phyloP scores from a whole-genome alignment of 2,329 filamentous ascomycete genomes.

The Alternaria sp. region DNA sequence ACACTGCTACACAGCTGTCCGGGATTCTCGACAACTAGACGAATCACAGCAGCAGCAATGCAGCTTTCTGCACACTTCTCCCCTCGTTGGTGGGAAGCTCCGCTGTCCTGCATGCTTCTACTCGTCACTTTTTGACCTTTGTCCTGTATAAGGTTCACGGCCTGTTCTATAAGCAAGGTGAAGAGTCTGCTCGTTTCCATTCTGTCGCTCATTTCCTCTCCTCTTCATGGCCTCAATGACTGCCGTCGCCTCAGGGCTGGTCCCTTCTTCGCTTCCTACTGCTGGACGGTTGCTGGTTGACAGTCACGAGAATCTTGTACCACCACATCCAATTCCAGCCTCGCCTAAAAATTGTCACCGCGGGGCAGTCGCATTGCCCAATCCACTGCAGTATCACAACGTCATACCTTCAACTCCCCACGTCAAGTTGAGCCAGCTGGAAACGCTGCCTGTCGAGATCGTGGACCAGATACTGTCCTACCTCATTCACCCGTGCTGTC shows the following conservation, averaged over 20 bases:
- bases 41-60: conserved; percentile 8
- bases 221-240: conserved; percentile 6
- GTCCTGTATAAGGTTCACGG: conserved; percentile 8
- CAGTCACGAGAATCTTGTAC: conserved; percentile 4
- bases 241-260: conserved; percentile 2
- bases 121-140: conserved; percentile 23
- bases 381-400: neutral
- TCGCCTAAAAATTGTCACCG: neutral
- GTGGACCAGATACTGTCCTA: conserved; percentile 36
- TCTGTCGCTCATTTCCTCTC: neutral
- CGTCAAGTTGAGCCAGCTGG: conserved; percentile 19
- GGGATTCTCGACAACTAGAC: neutral
- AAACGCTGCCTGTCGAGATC: conserved; percentile 38
- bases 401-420: neutral
- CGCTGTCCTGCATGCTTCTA: conserved; percentile 11
- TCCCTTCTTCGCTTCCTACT: neutral
- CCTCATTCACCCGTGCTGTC: conserved; percentile 36
- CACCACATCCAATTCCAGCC: conserved; percentile 5
- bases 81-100: conserved; percentile 11
- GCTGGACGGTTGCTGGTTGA: neutral
- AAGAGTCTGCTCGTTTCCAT: neutral
- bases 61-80: conserved; percentile 22
- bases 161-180: neutral
- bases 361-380: neutral
- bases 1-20: conserved; percentile 11